Evolutionary conservation across 805 yeast species (phyloP).

Genomic region (Wickerhamiella alocasiicola): DNA sequence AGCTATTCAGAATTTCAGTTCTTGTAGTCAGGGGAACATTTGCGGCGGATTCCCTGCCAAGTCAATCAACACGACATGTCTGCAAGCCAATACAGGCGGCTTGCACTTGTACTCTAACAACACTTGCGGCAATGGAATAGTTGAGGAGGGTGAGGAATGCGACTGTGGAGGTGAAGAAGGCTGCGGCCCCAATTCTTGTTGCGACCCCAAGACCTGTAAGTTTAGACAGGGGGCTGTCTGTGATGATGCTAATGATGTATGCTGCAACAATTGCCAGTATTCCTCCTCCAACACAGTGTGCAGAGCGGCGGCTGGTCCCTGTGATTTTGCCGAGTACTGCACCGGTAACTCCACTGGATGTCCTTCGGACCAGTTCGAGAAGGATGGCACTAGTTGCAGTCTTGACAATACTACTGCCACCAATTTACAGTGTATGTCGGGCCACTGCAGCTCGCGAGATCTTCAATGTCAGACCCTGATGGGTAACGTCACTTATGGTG

Average conservation of each 20-base stretch:
- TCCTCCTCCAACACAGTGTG: slow-evolving; percentile 24
- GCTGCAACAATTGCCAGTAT: slow-evolving; percentile 27
- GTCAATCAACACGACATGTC: slow-evolving; percentile 23
- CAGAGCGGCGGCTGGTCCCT: slow-evolving; percentile 25
- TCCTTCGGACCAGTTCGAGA: slow-evolving; percentile 22
- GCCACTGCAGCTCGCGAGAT: slow-evolving; percentile 29
- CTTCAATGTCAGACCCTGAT: slow-evolving; percentile 25
- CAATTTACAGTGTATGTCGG: slow-evolving; percentile 24
- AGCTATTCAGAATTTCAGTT: slow-evolving; percentile 23
- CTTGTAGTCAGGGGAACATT: slow-evolving; percentile 28
- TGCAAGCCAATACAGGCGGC: slow-evolving; percentile 12
- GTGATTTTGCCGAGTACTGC: slow-evolving; percentile 28
- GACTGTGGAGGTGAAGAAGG: slow-evolving; percentile 30
- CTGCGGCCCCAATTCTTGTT: slow-evolving; percentile 22
- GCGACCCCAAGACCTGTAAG: slow-evolving; percentile 21
- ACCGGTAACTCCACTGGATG: slow-evolving; percentile 27
- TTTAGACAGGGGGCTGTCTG: slow-evolving; percentile 17
- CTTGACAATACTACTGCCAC: slow-evolving; percentile 11
- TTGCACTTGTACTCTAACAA: slow-evolving; percentile 24
- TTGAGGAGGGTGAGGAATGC: slow-evolving; percentile 31
- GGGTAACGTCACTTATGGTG: slow-evolving; percentile 18
- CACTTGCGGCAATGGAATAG: slow-evolving; percentile 30
- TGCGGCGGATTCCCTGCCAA: slow-evolving; percentile 24
- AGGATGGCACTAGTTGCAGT: slow-evolving; percentile 24
- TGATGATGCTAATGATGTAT: slow-evolving; percentile 23